These are phyloP conservation scores for Trichoderma atrobrunneum DNA, from an alignment of 2,329 filamentous ascomycete species.

Conservation along the genomic window DNA sequence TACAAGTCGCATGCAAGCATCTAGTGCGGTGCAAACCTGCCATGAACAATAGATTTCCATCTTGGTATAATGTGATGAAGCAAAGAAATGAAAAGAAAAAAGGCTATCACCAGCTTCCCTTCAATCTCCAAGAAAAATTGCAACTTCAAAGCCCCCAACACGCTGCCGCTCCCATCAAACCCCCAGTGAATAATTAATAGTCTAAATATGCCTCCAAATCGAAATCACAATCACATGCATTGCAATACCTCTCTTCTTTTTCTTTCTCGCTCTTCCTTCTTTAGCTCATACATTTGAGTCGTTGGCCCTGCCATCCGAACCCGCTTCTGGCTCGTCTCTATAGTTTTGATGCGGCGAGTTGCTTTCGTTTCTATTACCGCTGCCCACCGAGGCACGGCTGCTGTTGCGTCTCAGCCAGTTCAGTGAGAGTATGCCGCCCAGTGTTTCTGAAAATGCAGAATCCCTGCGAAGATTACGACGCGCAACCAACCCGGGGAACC, in stretches of 20 bases:
- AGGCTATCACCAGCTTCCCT: not conserved
- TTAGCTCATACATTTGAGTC: conserved; percentile 37
- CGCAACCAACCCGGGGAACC: conserved; percentile 60
- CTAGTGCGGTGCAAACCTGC: conserved; percentile 9
- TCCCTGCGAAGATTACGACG: conserved; percentile 42
- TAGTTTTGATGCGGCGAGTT: conserved; percentile 19
- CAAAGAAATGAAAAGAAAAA: not conserved
- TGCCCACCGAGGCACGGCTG: conserved; percentile 14
- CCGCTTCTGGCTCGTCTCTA: conserved; percentile 24
- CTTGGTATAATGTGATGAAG: conserved; percentile 8
- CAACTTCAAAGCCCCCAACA: not conserved
- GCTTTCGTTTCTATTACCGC: conserved; percentile 8
- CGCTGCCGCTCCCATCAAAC: not conserved
- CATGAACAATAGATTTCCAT: conserved; percentile 14
- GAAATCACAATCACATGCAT: not conserved
- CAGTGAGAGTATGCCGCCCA: conserved; percentile 53
- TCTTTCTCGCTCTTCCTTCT: not conserved
- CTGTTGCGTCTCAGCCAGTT: conserved; percentile 48
- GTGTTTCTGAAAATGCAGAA: conserved; percentile 47
- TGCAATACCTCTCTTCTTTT: not conserved
- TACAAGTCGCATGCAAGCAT: not conserved
- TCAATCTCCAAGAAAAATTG: conserved; percentile 1
- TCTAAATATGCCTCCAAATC: conserved; percentile 4
- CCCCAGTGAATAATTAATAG: not conserved
- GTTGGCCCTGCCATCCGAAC: conserved; percentile 20